These are phyloP conservation scores for Clavispora carvajalis DNA, from an alignment of 805 yeast genomes.

Conservation along the genomic window DNA sequence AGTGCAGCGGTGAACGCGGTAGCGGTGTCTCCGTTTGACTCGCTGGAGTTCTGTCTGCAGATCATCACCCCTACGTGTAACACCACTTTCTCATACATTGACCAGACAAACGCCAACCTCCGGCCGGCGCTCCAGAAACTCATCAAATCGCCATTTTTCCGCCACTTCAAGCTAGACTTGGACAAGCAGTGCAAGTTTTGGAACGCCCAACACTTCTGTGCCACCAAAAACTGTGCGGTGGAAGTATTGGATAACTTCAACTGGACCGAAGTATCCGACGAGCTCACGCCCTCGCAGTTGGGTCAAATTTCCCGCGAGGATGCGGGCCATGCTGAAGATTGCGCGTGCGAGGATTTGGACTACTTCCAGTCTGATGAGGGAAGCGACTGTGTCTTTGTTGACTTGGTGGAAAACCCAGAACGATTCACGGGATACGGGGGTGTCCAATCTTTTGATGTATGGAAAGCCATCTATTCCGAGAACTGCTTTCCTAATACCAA, in stretches of 20 bases:
- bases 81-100: conserved; percentile 41
- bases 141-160: conserved; percentile 74
- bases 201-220: conserved; percentile 78
- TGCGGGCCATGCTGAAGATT: conserved; percentile 12
- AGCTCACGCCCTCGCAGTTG: conserved; percentile 68
- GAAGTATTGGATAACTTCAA: conserved; percentile 70
- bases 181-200: conserved; percentile 82
- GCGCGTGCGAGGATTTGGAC: conserved; percentile 46
- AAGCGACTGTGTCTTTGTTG: conserved; percentile 75
- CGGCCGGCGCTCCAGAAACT: conserved; percentile 51
- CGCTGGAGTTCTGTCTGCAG: conserved; percentile 41
- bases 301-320: conserved; percentile 37
- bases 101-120: conserved; percentile 28
- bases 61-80: conserved; percentile 41
- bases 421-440: conserved; percentile 96
- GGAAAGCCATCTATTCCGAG: conserved; percentile 90
- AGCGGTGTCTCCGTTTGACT: conserved; percentile 30
- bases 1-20: conserved; percentile 4
- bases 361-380: conserved; percentile 66
- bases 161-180: conserved; percentile 79
- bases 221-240: conserved; percentile 84
- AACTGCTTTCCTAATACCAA: conserved; percentile 69
- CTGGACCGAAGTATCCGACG: conserved; percentile 53
- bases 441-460: conserved; percentile 81
- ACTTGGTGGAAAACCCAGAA: conserved; percentile 85